Evolutionary conservation across 1,139 yeast genomes (phyloP), one percentile per base, ranked within the genome.

Genomic region (Oligophagozyma castellii): DNA sequence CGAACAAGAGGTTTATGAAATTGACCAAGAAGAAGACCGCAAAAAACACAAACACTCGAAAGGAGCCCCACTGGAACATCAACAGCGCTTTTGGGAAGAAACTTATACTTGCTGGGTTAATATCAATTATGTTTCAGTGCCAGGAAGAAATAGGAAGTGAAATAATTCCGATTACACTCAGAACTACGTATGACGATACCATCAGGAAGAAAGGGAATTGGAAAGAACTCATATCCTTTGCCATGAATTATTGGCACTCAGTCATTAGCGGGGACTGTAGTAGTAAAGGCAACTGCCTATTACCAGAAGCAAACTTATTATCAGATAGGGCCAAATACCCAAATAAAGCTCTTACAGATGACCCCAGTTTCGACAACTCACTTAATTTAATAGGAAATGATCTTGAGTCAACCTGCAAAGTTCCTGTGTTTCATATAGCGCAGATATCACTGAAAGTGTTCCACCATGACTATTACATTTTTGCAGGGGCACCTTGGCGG

Each of bases 401-500:
- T 16, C 35, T 35, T 18, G 33, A 35, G n/a, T 14, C 21, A 1
- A 51, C 70, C 22, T 70, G 77, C 45, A 70, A 70, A 39, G 63
- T 67, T 34, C 66, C 74, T 0, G 65, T 72, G 31, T 75, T 73
- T 50, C 86, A 78, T 43, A 59, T 79, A 52, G 73, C 84, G 0
- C 89, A 78, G 46, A 70, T 81, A 13, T 68, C 73, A 19, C 70
- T 81, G 44, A 61, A 79, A 28, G 64, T 78, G 19, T 72, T 78
- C 34, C 83, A 79, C 38, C 73, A 77, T 50, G 93, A 81, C 50
- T 68, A 78, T 33, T 79, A 78, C 31, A 73, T 78, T 5, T 75
- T 63, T 48, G 77, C 86, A 5, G 95, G 95, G 2, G 78, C 84
- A 2, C 89, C 92, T 0, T 72, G 78, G 46, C 67, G 83, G 40